Evolutionary conservation across 2,329 filamentous ascomycete species (phyloP).

Genomic region (Emydomyces testavorans): DNA sequence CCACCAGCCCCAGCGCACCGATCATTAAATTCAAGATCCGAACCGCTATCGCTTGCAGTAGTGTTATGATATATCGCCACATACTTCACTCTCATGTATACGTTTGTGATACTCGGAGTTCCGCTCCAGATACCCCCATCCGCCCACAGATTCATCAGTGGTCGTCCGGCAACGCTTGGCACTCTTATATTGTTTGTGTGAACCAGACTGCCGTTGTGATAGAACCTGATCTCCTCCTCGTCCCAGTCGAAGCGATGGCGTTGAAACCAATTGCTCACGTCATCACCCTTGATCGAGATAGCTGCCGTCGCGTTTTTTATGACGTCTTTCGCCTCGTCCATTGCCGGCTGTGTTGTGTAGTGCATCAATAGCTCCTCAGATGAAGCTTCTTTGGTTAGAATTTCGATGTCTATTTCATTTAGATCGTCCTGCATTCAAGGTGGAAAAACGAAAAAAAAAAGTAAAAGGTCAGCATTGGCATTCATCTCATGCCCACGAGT

Average conservation of each 20-base stretch:
- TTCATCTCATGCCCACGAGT: background rate
- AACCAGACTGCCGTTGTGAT: slow-evolving; percentile 20
- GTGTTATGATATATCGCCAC: slow-evolving; percentile 23
- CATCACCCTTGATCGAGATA: slow-evolving; percentile 16
- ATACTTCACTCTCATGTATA: slow-evolving; percentile 18
- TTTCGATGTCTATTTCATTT: slow-evolving; percentile 24
- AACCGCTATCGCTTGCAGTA: slow-evolving; percentile 16
- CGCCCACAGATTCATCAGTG: slow-evolving; percentile 25
- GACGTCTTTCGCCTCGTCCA: slow-evolving; percentile 16
- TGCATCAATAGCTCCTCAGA: slow-evolving; percentile 20
- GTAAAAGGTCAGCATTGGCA: background rate
- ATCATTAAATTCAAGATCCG: slow-evolving; percentile 14
- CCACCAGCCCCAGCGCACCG: slow-evolving; percentile 20
- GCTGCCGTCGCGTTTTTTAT: slow-evolving; percentile 20
- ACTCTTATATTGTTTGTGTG: slow-evolving; percentile 17
- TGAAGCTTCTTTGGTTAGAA: slow-evolving; percentile 21
- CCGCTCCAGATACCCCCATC: slow-evolving; percentile 24
- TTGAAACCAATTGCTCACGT: slow-evolving; percentile 16
- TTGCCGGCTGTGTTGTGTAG: slow-evolving; percentile 23
- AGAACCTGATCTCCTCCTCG: slow-evolving; percentile 18
- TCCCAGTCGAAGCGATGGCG: slow-evolving; percentile 24
- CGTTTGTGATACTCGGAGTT: slow-evolving; percentile 21
- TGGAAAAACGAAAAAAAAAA: no score
- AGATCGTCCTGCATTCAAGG: slow-evolving; percentile 19
- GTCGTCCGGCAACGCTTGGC: slow-evolving; percentile 18